phyloP scores from a whole-genome alignment of 1,284 basidiomycete genomes.

The Malassezia cuniculi region DNA sequence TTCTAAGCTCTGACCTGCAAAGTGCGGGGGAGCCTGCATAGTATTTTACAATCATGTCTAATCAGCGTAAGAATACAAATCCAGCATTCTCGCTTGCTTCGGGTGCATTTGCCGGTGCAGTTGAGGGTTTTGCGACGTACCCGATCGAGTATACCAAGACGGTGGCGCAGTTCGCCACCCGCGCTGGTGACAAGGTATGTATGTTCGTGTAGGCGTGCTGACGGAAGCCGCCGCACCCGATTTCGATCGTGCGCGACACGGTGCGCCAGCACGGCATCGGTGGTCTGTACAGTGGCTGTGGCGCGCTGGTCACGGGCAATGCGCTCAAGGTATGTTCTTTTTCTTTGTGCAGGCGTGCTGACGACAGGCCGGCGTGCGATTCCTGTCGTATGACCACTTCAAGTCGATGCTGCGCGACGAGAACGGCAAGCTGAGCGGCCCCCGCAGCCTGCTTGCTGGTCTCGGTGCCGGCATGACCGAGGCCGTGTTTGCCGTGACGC shows the following conservation, averaged over 20 bases:
- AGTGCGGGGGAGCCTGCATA: too few relatives aligned
- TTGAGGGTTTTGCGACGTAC: constrained; percentile 67
- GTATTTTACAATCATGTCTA: too few relatives aligned
- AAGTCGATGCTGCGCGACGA: constrained; percentile 68
- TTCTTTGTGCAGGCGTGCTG: too few relatives aligned
- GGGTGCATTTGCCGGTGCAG: constrained; percentile 80
- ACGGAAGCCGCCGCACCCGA: constrained; percentile 42
- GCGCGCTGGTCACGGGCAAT: constrained; percentile 37
- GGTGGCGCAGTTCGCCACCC: constrained; percentile 49
- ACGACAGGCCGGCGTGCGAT: constrained; percentile 68
- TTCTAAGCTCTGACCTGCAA: too few relatives aligned
- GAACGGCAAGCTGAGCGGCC: constrained; percentile 22
- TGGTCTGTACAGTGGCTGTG: constrained; percentile 44
- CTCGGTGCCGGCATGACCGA: constrained; percentile 89
- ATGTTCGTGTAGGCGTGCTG: not conserved
- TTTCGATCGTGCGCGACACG: constrained; percentile 43
- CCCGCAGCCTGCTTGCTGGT: constrained; percentile 54
- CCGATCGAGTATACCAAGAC: constrained; percentile 84
- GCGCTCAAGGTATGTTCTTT: constrained; percentile 36
- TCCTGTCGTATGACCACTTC: constrained; percentile 87
- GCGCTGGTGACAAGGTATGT: constrained; percentile 22
- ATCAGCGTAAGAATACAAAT: constrained; percentile 12
- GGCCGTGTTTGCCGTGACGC: constrained; percentile 86
- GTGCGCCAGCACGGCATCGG: constrained; percentile 39
- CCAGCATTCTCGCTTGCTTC: constrained; percentile 49